Evolutionary conservation across 2,329 filamentous ascomycete genomes (phyloP).

Genomic region (Lasiodiplodia gonubiensis): DNA sequence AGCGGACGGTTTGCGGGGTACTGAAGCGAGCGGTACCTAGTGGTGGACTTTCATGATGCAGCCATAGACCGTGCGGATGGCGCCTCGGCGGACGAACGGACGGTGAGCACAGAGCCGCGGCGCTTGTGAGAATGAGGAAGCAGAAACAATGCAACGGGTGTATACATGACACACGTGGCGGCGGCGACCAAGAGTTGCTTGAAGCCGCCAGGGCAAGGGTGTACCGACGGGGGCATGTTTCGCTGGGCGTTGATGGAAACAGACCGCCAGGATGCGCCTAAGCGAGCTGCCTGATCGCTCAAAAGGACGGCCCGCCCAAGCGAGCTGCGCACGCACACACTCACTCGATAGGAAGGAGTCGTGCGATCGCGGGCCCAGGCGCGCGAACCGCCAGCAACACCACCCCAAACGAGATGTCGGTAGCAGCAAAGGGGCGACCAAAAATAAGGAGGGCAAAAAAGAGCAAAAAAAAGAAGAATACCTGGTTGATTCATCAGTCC

Average conservation of each 20-base stretch:
- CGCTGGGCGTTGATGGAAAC: constrained; percentile 9
- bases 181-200: constrained; percentile 6
- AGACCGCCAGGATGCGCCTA: background rate
- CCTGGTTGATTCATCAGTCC: constrained; percentile 46
- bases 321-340: background rate
- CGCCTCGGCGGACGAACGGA: constrained; percentile 3
- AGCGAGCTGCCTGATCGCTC: background rate
- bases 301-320: background rate
- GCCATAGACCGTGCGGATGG: background rate
- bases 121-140: constrained; percentile 13
- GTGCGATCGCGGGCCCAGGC: background rate
- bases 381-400: constrained; percentile 22
- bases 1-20: constrained; percentile 3
- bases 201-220: background rate
- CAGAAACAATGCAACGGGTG: background rate
- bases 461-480: constrained; percentile 38
- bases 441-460: background rate
- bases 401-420: constrained; percentile 31
- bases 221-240: background rate
- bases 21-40: background rate
- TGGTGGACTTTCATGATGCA: constrained; percentile 4
- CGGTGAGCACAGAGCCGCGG: background rate
- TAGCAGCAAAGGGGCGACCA: background rate
- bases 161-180: constrained; percentile 19
- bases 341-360: background rate